Percentiles rank a stretch among this genome's conserved stretches.
Conservation (phyloP, 2,329 filamentous ascomycete genomes). For the Sclerotinia spermophila region DNA sequence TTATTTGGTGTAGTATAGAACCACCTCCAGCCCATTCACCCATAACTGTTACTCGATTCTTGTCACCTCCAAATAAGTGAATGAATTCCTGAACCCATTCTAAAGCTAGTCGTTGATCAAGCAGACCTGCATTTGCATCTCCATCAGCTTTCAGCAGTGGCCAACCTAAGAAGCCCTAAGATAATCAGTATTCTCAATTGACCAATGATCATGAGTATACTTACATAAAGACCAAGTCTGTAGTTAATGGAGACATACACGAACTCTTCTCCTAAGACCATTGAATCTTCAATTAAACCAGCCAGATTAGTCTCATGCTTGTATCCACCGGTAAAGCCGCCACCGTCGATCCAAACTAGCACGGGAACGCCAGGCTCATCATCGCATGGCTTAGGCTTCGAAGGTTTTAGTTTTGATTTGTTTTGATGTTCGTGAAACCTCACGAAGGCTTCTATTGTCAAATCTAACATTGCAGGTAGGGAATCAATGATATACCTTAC, state of each 20-base stretch:
- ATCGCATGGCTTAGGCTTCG: constrained; percentile 19
- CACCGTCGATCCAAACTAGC: constrained; percentile 34
- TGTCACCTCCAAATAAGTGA: constrained; percentile 57
- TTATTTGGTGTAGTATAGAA: constrained; percentile 53
- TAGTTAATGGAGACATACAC: constrained; percentile 37
- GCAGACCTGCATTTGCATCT: constrained; percentile 39
- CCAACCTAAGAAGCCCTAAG: constrained; percentile 38
- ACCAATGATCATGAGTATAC: constrained; percentile 7
- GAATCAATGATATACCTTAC: background rate
- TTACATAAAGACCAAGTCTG: constrained; percentile 33
- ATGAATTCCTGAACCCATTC: constrained; percentile 38
- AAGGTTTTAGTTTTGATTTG: background rate
- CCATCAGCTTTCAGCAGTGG: constrained; percentile 43
- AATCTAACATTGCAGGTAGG: too few species aligned
- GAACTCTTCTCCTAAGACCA: constrained; percentile 36
- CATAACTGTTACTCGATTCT: constrained; percentile 46
- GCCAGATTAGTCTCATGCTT: constrained; percentile 41
- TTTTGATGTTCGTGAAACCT: background rate
- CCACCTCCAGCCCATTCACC: constrained; percentile 51
- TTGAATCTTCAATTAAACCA: constrained; percentile 37
- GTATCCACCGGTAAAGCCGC: constrained; percentile 42
- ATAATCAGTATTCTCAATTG: background rate
- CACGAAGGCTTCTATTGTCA: background rate
- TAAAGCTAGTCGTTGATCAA: constrained; percentile 53
- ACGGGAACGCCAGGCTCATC: background rate